Evolutionary conservation across 345 rosid genomes (phyloP), one percentile per base, ranked within the genome.

Genomic region (Eucalyptus sp.): DNA sequence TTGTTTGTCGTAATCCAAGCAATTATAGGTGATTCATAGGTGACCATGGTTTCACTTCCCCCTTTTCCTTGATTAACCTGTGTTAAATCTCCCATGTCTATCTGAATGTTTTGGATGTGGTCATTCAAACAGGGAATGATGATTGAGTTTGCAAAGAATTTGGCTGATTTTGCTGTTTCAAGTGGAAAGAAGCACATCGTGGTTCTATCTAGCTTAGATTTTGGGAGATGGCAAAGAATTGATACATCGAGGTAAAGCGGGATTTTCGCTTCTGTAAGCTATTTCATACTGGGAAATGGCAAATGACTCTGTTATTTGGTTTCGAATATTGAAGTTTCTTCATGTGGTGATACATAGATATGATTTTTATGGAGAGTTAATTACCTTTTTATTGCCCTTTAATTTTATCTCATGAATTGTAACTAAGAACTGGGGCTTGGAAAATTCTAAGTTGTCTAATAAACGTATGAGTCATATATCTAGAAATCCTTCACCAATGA

Each of bases 181-280:
- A 95, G 92, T 89, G 96, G 98, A 90, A 98, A 93, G 93, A 94
- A 95, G 89, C 95, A 95, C 86, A 95, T 94, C 15, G 87, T 95
- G 87, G 90, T 97, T 87, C 95, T 98, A 76, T 97, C 99, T 22
- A 92, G 97, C 94, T 94, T 98, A 89, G 99, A 98, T 89, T 98
- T 98, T 94, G 95, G 96, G 86, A 96, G 93, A 92, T 96, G 94
- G 96, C 95, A 93, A 92, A 95, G 89, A 92, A 94, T 96, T 92
- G 99, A 97, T 83, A 90, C 91, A 93, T 95, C 97, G 54, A 95
- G 98, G 99, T 97, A 96, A 64, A 87, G 46, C 10, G 27, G 25
- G 46, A 37, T 18, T 17, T 68, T 33, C 2, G 27, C 83, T 71
- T 37, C 46, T 17, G 22, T 37, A 18, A 71, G 27, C 46, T 37